Percentiles rank a stretch among this genome's conserved stretches.
phyloP scores from a whole-genome alignment of 305 asterid genomes.

The Fraxinus ornus region DNA sequence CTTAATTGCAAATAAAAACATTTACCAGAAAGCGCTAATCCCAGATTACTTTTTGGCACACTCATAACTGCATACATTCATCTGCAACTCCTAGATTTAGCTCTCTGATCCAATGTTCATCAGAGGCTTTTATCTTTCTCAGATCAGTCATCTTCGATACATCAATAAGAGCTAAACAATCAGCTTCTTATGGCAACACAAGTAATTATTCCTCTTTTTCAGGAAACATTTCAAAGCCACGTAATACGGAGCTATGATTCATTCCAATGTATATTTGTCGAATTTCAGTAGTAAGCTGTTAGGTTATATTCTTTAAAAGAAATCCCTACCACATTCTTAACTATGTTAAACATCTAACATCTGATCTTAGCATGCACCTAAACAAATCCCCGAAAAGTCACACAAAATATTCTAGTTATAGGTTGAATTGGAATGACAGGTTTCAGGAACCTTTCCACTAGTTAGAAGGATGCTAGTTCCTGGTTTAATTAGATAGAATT shows the following conservation, averaged over 20 bases:
- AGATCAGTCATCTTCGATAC: neutral
- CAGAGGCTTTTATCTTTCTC: constrained; percentile 11
- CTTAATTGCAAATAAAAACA: constrained; percentile 13
- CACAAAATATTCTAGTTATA: neutral
- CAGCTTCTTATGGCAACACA: constrained; percentile 18
- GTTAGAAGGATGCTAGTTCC: neutral
- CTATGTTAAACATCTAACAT: constrained; percentile 9
- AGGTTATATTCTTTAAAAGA: constrained; percentile 7
- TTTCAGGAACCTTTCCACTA: constrained; percentile 15
- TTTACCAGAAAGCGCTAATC: constrained; percentile 21
- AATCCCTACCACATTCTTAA: neutral
- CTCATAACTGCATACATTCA: neutral
- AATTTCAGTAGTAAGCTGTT: neutral
- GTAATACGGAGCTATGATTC: neutral
- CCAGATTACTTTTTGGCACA: constrained; percentile 11
- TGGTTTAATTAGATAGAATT: constrained; percentile 10
- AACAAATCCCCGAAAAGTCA: neutral
- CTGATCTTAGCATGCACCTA: constrained; percentile 10
- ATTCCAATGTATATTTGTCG: neutral
- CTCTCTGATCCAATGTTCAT: neutral
- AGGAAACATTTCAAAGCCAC: constrained; percentile 7
- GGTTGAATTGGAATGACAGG: constrained; percentile 16
- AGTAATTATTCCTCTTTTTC: neutral
- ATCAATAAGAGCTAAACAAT: constrained; percentile 10
- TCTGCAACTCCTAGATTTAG: constrained; percentile 13